Conservation (phyloP, 2,329 filamentous ascomycete genomes). For the Xylaria sp. region DNA sequence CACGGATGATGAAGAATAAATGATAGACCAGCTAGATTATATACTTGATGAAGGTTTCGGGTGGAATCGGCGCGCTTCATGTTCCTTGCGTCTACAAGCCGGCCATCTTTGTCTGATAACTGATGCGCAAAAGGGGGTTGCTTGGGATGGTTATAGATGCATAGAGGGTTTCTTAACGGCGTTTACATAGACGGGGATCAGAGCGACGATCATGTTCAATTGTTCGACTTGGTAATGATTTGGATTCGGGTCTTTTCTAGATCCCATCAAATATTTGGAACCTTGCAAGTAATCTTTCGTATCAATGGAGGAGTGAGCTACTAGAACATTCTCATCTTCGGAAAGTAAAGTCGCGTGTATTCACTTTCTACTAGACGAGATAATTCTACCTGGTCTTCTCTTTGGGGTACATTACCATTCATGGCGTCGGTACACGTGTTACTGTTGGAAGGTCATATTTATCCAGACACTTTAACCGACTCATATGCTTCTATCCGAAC, state of each 20-base stretch:
- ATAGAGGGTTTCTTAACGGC: constrained; percentile 36
- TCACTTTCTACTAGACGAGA: not conserved
- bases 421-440: not conserved
- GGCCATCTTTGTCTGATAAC: constrained; percentile 20
- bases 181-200: constrained; percentile 35
- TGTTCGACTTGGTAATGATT: constrained; percentile 14
- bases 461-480: constrained; percentile 34
- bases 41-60: constrained; percentile 14
- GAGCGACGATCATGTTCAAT: constrained; percentile 24
- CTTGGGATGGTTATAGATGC: constrained; percentile 35
- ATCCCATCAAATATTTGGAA: constrained; percentile 1
- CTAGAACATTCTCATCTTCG: not conserved
- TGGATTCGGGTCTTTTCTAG: constrained; percentile 26
- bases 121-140: constrained; percentile 23
- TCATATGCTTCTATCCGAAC: not conserved
- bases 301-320: not conserved
- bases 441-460: constrained; percentile 11
- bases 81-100: constrained; percentile 19
- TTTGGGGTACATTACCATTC: not conserved
- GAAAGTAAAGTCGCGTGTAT: not conserved
- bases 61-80: not conserved
- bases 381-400: not conserved
- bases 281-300: not conserved
- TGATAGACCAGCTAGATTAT: constrained; percentile 21
- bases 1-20: constrained; percentile 77